These are phyloP conservation scores for Eucalyptus tenuipes DNA, from an alignment of 345 rosid genomes.

Conservation along the genomic window DNA sequence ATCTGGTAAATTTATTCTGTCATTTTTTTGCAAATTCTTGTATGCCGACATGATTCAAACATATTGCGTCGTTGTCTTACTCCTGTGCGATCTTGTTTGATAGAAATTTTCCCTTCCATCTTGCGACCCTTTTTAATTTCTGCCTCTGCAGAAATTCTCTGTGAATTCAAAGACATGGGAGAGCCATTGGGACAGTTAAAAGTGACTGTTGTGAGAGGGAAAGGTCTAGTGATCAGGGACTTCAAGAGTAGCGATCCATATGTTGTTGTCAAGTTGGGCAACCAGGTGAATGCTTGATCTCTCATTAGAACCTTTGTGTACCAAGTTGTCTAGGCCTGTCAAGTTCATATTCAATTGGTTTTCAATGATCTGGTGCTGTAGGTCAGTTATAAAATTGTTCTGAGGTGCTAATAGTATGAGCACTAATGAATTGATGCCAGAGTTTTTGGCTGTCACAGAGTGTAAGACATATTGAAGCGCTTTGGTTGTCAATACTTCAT, in stretches of 20 bases:
- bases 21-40: neutral
- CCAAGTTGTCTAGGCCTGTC: neutral
- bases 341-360: neutral
- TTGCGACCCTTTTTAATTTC: neutral
- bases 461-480: neutral
- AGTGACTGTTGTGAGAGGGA: constrained; percentile 73
- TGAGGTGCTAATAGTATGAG: neutral
- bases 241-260: constrained; percentile 98
- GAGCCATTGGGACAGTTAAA: constrained; percentile 64
- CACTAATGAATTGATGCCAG: neutral
- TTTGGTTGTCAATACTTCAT: neutral
- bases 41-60: neutral
- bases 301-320: neutral
- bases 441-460: neutral
- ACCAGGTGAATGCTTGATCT: constrained; percentile 33
- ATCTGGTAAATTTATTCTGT: neutral
- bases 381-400: neutral
- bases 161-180: constrained; percentile 24
- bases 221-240: constrained; percentile 72
- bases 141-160: neutral
- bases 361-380: neutral
- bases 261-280: constrained; percentile 74
- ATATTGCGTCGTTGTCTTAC: neutral
- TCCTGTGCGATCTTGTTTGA: neutral
- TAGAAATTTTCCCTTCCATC: neutral